Evolutionary conservation across 2,329 filamentous ascomycete species (phyloP).

Genomic region (Penicillium thymicola): DNA sequence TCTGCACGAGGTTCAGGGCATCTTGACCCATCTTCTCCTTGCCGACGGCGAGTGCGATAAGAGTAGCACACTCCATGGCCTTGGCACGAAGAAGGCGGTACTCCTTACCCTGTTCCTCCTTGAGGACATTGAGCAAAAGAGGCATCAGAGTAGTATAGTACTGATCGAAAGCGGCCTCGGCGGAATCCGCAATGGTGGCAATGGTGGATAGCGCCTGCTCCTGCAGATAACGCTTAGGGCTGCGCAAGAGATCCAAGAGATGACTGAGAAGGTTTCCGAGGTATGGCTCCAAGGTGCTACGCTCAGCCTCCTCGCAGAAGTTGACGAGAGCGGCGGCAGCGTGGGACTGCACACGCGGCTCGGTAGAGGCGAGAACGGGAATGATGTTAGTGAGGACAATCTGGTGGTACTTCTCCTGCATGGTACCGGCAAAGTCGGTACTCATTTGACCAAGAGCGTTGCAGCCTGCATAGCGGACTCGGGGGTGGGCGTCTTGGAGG

Average conservation of each 20-base stretch:
- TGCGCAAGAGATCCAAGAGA: conserved; percentile 82
- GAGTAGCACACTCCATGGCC: conserved; percentile 97
- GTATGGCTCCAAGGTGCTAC: conserved; percentile 85
- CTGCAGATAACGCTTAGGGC: conserved; percentile 92
- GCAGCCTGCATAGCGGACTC: conserved; percentile 95
- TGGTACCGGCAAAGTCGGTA: conserved; percentile 95
- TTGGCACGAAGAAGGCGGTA: conserved; percentile 88
- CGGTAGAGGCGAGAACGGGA: conserved; percentile 81
- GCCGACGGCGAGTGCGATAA: conserved; percentile 90
- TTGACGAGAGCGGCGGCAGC: conserved; percentile 97
- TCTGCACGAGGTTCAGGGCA: conserved; percentile 79
- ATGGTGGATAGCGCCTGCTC: conserved; percentile 97
- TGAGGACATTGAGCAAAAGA: conserved; percentile 81
- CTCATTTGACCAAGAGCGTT: conserved; percentile 99
- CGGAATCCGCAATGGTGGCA: conserved; percentile 97
- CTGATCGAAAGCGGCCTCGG: conserved; percentile 88
- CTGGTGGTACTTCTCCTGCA: conserved; percentile 94
- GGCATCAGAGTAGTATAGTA: conserved; percentile 98
- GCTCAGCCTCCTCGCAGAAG: conserved; percentile 98
- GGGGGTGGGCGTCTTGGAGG: conserved; percentile 82
- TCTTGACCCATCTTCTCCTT: conserved; percentile 88
- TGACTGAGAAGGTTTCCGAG: conserved; percentile 82
- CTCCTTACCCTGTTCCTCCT: conserved; percentile 88
- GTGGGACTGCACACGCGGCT: conserved; percentile 93
- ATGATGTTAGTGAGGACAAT: conserved; percentile 86